phyloP scores from a whole-genome alignment of 306 rosid species.

The Lupinus albus region DNA sequence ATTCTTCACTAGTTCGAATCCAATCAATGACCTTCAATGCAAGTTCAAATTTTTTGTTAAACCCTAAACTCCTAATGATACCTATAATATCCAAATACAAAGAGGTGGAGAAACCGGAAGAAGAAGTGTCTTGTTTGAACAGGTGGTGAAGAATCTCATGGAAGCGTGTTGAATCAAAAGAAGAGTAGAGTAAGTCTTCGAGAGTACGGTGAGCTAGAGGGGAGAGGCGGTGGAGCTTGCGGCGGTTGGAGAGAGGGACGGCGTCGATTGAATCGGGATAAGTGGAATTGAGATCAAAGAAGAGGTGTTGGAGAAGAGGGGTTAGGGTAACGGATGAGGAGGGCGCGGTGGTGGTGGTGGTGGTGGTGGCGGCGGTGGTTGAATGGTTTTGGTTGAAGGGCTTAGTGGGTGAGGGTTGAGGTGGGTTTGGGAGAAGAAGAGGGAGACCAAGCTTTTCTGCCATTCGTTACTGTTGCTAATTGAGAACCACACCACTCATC shows the following conservation, averaged over 20 bases:
- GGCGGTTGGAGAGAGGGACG: conserved; percentile 45
- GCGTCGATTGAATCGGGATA: background rate
- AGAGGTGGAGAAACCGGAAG: conserved; percentile 4
- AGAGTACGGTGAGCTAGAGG: conserved; percentile 59
- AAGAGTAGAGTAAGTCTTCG: conserved; percentile 51
- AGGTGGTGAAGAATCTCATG: background rate
- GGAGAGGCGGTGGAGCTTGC: conserved; percentile 64
- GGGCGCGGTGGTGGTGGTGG: background rate
- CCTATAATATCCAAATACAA: conserved; percentile 55
- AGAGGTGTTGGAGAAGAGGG: conserved; percentile 57
- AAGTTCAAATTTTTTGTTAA: conserved; percentile 58
- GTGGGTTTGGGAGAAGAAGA: conserved; percentile 51
- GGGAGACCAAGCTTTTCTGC: conserved; percentile 61
- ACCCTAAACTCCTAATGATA: conserved; percentile 65
- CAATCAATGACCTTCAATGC: conserved; percentile 66
- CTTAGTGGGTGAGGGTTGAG: conserved; percentile 49
- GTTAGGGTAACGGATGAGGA: conserved; percentile 48
- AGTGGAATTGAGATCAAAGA: conserved; percentile 33
- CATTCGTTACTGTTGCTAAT: conserved; percentile 23
- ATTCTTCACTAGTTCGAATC: conserved; percentile 46
- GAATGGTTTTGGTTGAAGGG: conserved; percentile 45
- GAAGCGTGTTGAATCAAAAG: conserved; percentile 48
- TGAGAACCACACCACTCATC: too few species aligned
- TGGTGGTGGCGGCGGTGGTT: background rate
- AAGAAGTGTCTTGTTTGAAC: background rate